These are phyloP conservation scores for Bretschneidera sinensis DNA, from an alignment of 345 rosid genomes.

Conservation along the genomic window DNA sequence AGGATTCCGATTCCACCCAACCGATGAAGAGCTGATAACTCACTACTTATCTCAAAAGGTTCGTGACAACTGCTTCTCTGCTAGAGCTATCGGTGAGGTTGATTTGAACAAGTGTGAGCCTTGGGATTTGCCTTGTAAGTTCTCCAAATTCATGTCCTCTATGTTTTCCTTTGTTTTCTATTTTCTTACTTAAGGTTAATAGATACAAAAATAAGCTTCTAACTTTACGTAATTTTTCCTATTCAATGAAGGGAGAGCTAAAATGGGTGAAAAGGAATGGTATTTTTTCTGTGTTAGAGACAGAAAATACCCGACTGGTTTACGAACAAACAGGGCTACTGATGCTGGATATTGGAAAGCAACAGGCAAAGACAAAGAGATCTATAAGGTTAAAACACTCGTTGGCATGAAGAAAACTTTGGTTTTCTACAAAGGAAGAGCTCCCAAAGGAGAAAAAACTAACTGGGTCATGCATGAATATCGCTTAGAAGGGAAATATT, in stretches of 20 bases:
- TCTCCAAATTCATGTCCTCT: neutral
- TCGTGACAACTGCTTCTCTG: constrained; percentile 28
- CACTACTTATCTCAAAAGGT: constrained; percentile 49
- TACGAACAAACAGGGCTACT: constrained; percentile 63
- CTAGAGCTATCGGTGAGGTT: constrained; percentile 54
- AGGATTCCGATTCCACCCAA: constrained; percentile 60
- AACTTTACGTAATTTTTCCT: neutral
- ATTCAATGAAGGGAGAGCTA: constrained; percentile 33
- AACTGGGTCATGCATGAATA: constrained; percentile 92
- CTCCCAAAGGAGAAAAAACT: constrained; percentile 71
- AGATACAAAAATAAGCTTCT: neutral
- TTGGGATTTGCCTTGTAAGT: constrained; percentile 65
- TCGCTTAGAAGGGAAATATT: constrained; percentile 67
- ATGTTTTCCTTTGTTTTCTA: neutral
- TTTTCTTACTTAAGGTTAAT: neutral
- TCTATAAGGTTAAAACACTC: constrained; percentile 39
- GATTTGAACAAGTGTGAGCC: constrained; percentile 70
- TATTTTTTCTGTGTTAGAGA: constrained; percentile 74
- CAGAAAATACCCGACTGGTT: constrained; percentile 76
- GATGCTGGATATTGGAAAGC: constrained; percentile 63
- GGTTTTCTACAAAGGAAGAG: constrained; percentile 82
- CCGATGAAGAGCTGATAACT: constrained; percentile 56
- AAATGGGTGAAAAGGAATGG: constrained; percentile 67
- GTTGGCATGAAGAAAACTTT: constrained; percentile 97
- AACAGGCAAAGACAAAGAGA: constrained; percentile 66